A percentile compares a stretch with the other conserved stretches of the same genome.
phyloP scores from a whole-genome alignment of 495 filamentous ascomycete species.

The Geoglossum glabrum region DNA sequence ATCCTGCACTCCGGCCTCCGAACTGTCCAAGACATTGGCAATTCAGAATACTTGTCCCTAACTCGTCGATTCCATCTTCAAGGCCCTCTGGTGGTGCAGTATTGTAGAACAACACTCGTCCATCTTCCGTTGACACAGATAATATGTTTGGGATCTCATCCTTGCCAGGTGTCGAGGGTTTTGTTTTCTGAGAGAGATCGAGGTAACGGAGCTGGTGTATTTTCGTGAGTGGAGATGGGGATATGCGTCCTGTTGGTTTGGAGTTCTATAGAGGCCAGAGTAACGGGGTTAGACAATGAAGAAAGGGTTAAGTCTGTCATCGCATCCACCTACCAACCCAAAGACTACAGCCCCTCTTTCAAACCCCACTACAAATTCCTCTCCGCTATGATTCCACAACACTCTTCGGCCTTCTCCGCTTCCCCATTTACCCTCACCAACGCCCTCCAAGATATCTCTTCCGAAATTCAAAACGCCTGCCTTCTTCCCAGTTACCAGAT shows the following conservation, averaged over 20 bases:
- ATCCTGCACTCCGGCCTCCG: constrained; percentile 47
- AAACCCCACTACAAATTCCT: constrained; percentile 76
- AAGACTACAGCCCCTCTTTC: constrained; percentile 73
- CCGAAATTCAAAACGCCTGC: constrained; percentile 76
- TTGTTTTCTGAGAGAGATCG: constrained; percentile 20
- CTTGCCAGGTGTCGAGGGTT: constrained; percentile 9
- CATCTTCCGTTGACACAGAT: constrained; percentile 81
- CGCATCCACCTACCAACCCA: constrained; percentile 37
- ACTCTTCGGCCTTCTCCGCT: constrained; percentile 72
- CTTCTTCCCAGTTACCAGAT: constrained; percentile 89
- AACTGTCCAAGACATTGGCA: constrained; percentile 50
- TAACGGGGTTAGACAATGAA: too few relatives aligned
- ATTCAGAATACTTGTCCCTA: constrained; percentile 23
- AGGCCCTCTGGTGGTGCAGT: constrained; percentile 26
- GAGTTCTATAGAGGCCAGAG: constrained; percentile 43
- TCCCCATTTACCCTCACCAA: constrained; percentile 55
- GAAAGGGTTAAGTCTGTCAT: not conserved
- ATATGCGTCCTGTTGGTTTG: constrained; percentile 48
- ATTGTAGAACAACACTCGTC: constrained; percentile 67
- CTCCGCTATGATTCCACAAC: constrained; percentile 52
- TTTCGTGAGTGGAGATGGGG: constrained; percentile 52
- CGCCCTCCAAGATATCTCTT: constrained; percentile 39
- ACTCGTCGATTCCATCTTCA: not conserved
- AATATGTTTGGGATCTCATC: constrained; percentile 33
- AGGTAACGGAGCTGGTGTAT: constrained; percentile 66